Evolutionary conservation across 306 rosid species (phyloP).

Genomic region (Quercus bicolor): DNA sequence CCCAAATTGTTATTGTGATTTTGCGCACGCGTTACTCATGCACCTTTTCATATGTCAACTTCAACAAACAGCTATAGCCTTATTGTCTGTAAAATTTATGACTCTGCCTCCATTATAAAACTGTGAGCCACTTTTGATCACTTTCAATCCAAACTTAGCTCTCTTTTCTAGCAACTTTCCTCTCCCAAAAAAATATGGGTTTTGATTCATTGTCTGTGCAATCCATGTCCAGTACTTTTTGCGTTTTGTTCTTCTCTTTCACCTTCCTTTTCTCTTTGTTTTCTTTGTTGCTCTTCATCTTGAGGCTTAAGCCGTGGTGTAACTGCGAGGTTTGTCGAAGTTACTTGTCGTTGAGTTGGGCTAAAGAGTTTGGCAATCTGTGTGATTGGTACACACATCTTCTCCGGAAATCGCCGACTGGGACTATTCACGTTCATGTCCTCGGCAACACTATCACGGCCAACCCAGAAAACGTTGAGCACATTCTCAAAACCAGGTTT

Average conservation of each 20-base stretch:
- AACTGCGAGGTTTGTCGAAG: constrained; percentile 54
- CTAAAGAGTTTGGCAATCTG: constrained; percentile 33
- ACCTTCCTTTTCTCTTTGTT: constrained; percentile 48
- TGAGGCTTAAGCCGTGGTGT: constrained; percentile 70
- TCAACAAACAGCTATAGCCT: neutral
- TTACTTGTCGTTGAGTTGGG: constrained; percentile 50
- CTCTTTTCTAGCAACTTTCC: neutral
- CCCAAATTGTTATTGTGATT: neutral
- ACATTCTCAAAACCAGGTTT: constrained; percentile 71
- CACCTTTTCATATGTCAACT: neutral
- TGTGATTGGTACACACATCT: constrained; percentile 85
- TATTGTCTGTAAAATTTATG: neutral
- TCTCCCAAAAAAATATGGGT: neutral
- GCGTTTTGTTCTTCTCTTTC: constrained; percentile 61
- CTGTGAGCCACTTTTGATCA: neutral
- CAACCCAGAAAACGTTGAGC: constrained; percentile 64
- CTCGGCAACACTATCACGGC: constrained; percentile 64
- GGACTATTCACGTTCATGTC: constrained; percentile 62
- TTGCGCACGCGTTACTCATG: constrained; percentile 65
- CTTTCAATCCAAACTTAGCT: too few species aligned
- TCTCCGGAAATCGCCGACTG: constrained; percentile 43
- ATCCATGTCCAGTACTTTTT: constrained; percentile 34
- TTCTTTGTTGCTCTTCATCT: constrained; percentile 49
- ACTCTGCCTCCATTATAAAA: constrained; percentile 33
- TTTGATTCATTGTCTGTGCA: constrained; percentile 2